These are phyloP conservation scores for Nannizziopsis barbatae DNA, from an alignment of 2,329 filamentous ascomycete species.

Conservation along the genomic window DNA sequence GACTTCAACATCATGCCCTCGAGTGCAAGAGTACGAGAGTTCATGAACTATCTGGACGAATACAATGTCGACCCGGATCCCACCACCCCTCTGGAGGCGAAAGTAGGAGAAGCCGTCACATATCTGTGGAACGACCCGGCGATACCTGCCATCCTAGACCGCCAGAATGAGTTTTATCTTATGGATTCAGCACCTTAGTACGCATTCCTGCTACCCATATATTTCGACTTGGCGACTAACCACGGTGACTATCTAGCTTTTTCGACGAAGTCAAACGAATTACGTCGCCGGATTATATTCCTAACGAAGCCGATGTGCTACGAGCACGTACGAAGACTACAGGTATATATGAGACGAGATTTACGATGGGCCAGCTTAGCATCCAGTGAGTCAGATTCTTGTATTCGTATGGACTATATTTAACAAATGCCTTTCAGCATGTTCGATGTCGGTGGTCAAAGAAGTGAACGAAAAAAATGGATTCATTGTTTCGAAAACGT, in stretches of 20 bases:
- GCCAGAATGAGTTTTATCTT: constrained; percentile 94
- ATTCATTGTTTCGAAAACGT: constrained; percentile 99
- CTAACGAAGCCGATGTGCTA: constrained; percentile 87
- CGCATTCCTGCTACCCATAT: constrained; percentile 12
- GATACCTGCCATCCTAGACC: constrained; percentile 72
- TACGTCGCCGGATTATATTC: constrained; percentile 71
- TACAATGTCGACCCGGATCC: constrained; percentile 88
- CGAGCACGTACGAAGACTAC: constrained; percentile 96
- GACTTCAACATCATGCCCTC: constrained; percentile 79
- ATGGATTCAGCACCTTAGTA: constrained; percentile 99
- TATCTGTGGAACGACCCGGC: constrained; percentile 84
- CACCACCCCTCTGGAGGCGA: constrained; percentile 67
- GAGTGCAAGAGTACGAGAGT: constrained; percentile 57
- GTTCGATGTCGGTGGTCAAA: constrained; percentile 96
- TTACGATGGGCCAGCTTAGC: constrained; percentile 95
- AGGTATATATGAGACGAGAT: constrained; percentile 96
- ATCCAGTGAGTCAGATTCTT: constrained; percentile 65
- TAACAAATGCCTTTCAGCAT: constrained; percentile 50
- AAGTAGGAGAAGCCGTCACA: constrained; percentile 71
- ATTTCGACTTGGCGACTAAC: neutral
- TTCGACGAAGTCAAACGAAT: constrained; percentile 88
- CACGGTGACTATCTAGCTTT: constrained; percentile 58
- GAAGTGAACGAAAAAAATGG: constrained; percentile 98
- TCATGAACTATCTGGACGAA: constrained; percentile 68
- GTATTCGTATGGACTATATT: neutral